A percentile compares a stretch with the other conserved stretches of the same genome.
Evolutionary conservation across 345 rosid genomes (phyloP).

Genomic region (Anastatica hierochuntica): DNA sequence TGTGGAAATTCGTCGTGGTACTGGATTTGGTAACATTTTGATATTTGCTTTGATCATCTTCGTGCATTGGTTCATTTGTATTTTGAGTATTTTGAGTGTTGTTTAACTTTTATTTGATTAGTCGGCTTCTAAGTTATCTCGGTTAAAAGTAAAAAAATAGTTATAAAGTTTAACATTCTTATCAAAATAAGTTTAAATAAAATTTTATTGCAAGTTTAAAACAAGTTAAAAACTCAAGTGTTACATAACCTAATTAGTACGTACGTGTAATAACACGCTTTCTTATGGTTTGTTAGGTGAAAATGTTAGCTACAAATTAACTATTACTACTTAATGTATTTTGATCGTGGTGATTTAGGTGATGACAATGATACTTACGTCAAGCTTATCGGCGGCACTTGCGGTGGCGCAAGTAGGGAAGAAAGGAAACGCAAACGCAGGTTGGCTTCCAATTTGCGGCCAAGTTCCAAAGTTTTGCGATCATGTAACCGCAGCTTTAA

Average conservation of each 20-base stretch:
- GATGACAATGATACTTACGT: constrained; percentile 38
- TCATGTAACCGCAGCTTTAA: constrained; percentile 56
- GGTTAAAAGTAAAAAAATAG: too few species aligned
- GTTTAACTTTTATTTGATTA: too few species aligned
- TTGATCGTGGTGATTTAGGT: constrained; percentile 25
- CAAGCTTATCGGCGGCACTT: constrained; percentile 68
- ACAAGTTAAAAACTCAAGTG: too few species aligned
- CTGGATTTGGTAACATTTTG: constrained; percentile 47
- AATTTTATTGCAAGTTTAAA: too few species aligned
- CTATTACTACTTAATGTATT: too few species aligned
- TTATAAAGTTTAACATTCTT: too few species aligned
- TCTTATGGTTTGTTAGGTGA: constrained; percentile 1
- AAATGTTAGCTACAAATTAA: too few species aligned
- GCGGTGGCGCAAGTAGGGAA: constrained; percentile 70
- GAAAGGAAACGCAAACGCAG: constrained; percentile 57
- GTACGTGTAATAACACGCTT: too few species aligned
- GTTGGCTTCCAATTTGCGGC: constrained; percentile 74
- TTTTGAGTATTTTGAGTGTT: too few species aligned
- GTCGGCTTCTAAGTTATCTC: too few species aligned
- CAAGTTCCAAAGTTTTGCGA: constrained; percentile 56
- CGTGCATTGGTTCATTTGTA: background rate
- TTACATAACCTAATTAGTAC: too few species aligned
- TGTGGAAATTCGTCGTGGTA: constrained; percentile 53
- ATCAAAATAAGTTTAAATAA: too few species aligned
- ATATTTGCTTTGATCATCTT: background rate